A percentile compares a stretch with the other conserved stretches of the same genome.
These are phyloP conservation scores for Fusarium camptoceras DNA, from an alignment of 2,329 filamentous ascomycete genomes.

Conservation along the genomic window DNA sequence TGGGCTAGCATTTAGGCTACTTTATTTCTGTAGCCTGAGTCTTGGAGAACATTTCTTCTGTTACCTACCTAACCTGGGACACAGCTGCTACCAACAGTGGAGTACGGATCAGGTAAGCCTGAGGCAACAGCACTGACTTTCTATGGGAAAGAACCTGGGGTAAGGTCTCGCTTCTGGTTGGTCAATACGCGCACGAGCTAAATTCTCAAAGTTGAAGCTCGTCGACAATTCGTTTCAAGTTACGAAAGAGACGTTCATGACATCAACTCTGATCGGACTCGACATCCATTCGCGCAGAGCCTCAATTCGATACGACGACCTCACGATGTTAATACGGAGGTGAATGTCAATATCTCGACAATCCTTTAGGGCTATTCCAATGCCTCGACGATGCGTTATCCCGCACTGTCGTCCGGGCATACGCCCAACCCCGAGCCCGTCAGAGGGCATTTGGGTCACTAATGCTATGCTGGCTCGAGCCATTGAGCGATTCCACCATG, in stretches of 20 bases:
- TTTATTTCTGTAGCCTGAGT: too few species aligned
- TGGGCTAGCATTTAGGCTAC: too few species aligned
- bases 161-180: slow-evolving; percentile 28
- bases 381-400: slow-evolving; percentile 49
- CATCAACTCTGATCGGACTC: background rate
- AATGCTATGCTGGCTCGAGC: slow-evolving; percentile 50
- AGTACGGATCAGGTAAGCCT: slow-evolving; percentile 12
- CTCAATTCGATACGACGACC: background rate
- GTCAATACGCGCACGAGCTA: slow-evolving; percentile 8
- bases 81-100: background rate
- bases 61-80: too few species aligned
- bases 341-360: slow-evolving; percentile 5
- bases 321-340: slow-evolving; percentile 23
- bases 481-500: slow-evolving; percentile 48
- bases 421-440: slow-evolving; percentile 30
- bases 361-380: slow-evolving; percentile 33
- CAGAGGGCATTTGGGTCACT: slow-evolving; percentile 49
- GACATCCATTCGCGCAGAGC: background rate
- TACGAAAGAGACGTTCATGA: background rate
- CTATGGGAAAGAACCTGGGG: slow-evolving; percentile 21
- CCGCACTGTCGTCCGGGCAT: slow-evolving; percentile 44
- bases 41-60: too few species aligned
- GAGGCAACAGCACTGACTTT: slow-evolving; percentile 12
- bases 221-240: background rate
- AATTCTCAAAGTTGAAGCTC: slow-evolving; percentile 19